phyloP scores from a whole-genome alignment of 2,329 filamentous ascomycete species.

The Penicillium italicum region DNA sequence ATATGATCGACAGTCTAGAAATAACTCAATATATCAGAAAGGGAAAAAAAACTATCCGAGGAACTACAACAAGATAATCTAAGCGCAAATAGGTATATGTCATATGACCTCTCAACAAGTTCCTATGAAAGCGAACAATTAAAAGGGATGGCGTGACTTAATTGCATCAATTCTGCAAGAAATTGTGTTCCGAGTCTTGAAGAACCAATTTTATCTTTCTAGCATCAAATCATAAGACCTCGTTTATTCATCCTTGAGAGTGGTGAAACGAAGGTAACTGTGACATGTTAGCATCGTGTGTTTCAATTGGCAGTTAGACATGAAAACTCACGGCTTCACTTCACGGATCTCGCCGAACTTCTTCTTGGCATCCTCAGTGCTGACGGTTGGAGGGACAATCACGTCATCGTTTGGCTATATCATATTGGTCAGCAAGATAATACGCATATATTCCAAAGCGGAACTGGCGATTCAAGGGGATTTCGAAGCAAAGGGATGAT shows the following conservation, averaged over 20 bases:
- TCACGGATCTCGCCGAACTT: constrained; percentile 73
- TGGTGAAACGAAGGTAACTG: constrained; percentile 41
- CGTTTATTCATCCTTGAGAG: constrained; percentile 32
- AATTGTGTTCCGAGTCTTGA: neutral
- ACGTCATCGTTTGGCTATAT: constrained; percentile 55
- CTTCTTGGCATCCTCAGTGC: constrained; percentile 79
- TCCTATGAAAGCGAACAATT: neutral
- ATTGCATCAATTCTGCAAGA: neutral
- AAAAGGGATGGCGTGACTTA: neutral
- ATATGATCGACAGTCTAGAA: neutral
- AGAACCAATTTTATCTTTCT: constrained; percentile 4
- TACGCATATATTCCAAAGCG: neutral
- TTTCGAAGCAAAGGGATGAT: too few species aligned
- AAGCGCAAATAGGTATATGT: neutral
- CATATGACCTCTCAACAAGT: neutral
- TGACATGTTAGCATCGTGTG: constrained; percentile 4
- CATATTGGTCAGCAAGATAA: neutral
- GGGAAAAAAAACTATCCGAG: neutral
- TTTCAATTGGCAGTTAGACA: neutral
- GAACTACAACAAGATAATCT: neutral
- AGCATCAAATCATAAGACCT: constrained; percentile 15
- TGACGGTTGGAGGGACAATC: constrained; percentile 80
- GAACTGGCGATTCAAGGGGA: too few species aligned
- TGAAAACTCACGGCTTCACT: constrained; percentile 52
- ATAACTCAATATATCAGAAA: neutral